A percentile compares a stretch with the other conserved stretches of the same genome.
Evolutionary conservation across 2,329 filamentous ascomycete species (phyloP).

Genomic region (Epichloe uncinata): DNA sequence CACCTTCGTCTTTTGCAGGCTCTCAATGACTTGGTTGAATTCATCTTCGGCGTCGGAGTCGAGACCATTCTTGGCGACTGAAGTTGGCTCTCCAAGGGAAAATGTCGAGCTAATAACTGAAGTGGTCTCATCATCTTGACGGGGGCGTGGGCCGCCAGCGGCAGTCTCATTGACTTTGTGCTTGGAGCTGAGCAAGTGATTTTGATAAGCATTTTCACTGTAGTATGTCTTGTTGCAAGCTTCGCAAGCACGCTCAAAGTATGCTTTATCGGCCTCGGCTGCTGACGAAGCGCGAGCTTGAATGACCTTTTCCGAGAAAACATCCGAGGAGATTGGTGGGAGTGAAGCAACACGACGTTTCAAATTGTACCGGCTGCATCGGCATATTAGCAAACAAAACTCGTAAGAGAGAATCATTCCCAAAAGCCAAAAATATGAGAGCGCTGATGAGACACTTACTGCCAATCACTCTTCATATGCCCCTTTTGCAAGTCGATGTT

Average conservation of each 20-base stretch:
- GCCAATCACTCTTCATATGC: slow-evolving; percentile 98
- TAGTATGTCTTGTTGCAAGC: slow-evolving; percentile 87
- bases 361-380: slow-evolving; percentile 73
- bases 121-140: slow-evolving; percentile 53
- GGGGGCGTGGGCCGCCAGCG: slow-evolving; percentile 18
- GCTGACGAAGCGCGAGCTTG: slow-evolving; percentile 76
- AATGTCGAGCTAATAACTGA: slow-evolving; percentile 87
- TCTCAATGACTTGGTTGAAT: slow-evolving; percentile 64
- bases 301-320: slow-evolving; percentile 91
- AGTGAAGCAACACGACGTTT: slow-evolving; percentile 86
- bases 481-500: slow-evolving; percentile 84
- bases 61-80: slow-evolving; percentile 31
- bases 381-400: neutral
- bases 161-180: slow-evolving; percentile 53
- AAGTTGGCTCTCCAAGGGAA: slow-evolving; percentile 69
- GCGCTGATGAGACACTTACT: slow-evolving; percentile 46
- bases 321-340: slow-evolving; percentile 79
- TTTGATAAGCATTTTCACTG: slow-evolving; percentile 90
- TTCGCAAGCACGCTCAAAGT: slow-evolving; percentile 72
- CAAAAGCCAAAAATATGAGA: neutral
- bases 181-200: slow-evolving; percentile 83
- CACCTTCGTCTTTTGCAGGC: slow-evolving; percentile 62
- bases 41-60: slow-evolving; percentile 61
- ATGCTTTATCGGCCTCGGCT: slow-evolving; percentile 75
- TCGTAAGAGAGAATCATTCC: neutral